phyloP scores from a whole-genome alignment of 768 basidiomycete species.

The Candolleomyces eurysporus region DNA sequence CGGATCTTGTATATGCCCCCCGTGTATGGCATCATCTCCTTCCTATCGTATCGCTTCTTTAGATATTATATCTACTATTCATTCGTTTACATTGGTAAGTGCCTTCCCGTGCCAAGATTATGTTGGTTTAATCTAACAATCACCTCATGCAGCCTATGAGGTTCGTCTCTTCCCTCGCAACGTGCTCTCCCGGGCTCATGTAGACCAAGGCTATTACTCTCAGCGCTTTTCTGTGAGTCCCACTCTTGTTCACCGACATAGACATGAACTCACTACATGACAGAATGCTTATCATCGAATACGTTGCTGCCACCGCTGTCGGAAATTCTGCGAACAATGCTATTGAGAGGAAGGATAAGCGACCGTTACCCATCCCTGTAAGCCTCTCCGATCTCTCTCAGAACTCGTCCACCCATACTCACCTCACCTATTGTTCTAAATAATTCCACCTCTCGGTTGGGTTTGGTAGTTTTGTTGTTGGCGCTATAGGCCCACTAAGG shows the following conservation, averaged over 20 bases:
- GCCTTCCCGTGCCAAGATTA: no score
- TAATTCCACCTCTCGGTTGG: no score
- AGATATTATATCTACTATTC: constrained; percentile 62
- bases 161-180: constrained; percentile 31
- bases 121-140: no score
- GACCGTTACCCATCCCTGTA: constrained; percentile 64
- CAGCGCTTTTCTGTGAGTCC: constrained; percentile 81
- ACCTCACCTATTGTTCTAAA: no score
- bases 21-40: constrained; percentile 79
- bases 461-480: constrained; percentile 59
- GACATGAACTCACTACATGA: background rate
- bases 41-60: constrained; percentile 84
- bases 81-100: constrained; percentile 42
- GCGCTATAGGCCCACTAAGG: constrained; percentile 82
- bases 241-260: background rate
- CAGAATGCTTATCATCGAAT: constrained; percentile 81
- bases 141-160: constrained; percentile 55
- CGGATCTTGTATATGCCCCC: constrained; percentile 84
- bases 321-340: constrained; percentile 65
- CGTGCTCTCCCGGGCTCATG: background rate
- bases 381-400: no score
- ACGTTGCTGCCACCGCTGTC: constrained; percentile 67
- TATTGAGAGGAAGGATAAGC: constrained; percentile 78
- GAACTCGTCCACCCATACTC: no score
- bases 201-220: constrained; percentile 65